These are phyloP conservation scores for Zancudomyces culisetae DNA, from an alignment of 371 early-diverging fungal genomes.

Conservation along the genomic window DNA sequence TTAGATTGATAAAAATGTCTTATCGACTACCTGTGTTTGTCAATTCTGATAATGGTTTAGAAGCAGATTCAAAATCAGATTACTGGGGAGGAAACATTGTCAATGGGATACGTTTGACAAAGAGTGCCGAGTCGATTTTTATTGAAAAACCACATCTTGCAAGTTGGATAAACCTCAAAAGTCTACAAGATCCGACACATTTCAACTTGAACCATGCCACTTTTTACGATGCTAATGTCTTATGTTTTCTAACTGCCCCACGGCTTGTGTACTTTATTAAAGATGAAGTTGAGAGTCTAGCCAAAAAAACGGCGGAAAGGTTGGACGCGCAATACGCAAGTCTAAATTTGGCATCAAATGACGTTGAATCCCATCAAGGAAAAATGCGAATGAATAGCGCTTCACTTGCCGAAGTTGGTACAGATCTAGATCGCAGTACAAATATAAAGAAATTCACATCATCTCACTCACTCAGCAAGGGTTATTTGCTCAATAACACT, in stretches of 20 bases:
- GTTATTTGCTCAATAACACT: background rate
- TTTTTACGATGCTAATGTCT: conserved; percentile 15
- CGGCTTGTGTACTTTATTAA: conserved; percentile 25
- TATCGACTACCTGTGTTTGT: conserved; percentile 21
- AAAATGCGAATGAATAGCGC: background rate
- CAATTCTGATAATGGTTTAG: background rate
- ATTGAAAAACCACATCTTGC: conserved; percentile 4
- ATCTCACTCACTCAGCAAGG: background rate
- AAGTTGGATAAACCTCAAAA: conserved; percentile 14
- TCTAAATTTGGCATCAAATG: conserved; percentile 10
- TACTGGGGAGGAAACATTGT: background rate
- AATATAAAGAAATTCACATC: background rate
- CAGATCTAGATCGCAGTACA: background rate
- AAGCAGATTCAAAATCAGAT: background rate
- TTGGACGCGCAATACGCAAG: background rate
- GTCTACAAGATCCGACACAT: conserved; percentile 17
- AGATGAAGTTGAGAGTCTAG: background rate
- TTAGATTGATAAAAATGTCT: conserved; percentile 17
- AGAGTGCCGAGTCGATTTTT: conserved; percentile 4
- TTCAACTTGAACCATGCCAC: conserved; percentile 16
- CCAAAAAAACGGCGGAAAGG: background rate
- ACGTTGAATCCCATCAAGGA: too few relatives aligned
- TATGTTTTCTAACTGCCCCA: conserved; percentile 24
- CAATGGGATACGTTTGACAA: conserved; percentile 14
- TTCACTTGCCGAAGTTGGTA: background rate